Percentiles rank a stretch among this genome's conserved stretches.
phyloP scores from a whole-genome alignment of 441 rosid species.

The Pelargonium exstipulatum region DNA sequence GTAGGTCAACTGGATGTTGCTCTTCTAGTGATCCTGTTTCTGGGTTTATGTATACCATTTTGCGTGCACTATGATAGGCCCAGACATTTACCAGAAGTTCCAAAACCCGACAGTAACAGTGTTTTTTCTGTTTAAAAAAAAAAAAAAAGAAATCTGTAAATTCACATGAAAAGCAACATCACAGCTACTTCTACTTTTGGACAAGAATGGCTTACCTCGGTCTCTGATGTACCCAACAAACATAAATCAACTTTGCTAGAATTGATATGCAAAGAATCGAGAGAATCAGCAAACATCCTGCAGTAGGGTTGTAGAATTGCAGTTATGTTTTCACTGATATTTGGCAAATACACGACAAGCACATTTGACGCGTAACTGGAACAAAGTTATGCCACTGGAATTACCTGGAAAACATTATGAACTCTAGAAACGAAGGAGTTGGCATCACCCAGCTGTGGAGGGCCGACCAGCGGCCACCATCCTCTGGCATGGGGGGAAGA shows the following conservation, averaged over 20 bases:
- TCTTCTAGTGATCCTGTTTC: constrained; percentile 56
- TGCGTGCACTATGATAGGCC: constrained; percentile 90
- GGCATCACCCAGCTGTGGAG: constrained; percentile 99
- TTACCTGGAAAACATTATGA: constrained; percentile 85
- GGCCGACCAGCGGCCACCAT: constrained; percentile 85
- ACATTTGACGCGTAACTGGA: neutral
- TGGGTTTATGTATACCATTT: constrained; percentile 88
- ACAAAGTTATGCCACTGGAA: neutral
- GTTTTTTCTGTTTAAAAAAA: constrained; percentile 52
- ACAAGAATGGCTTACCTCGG: constrained; percentile 52
- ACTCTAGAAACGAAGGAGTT: constrained; percentile 89
- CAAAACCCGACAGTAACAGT: constrained; percentile 82
- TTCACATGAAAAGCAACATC: constrained; percentile 10
- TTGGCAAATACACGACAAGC: neutral
- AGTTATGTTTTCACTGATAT: neutral
- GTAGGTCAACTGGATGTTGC: constrained; percentile 61
- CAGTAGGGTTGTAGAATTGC: constrained; percentile 14
- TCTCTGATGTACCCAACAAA: constrained; percentile 53
- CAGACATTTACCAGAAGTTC: constrained; percentile 86
- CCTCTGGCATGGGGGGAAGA: constrained; percentile 97
- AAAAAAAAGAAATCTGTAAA: constrained; percentile 6
- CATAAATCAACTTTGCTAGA: constrained; percentile 41
- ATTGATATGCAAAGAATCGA: constrained; percentile 63
- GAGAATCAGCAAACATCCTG: constrained; percentile 95
- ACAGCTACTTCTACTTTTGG: neutral